Percentiles rank a stretch among this genome's conserved stretches.
phyloP scores from a whole-genome alignment of 1,139 yeast genomes.

The Saccharomyces hybrid region DNA sequence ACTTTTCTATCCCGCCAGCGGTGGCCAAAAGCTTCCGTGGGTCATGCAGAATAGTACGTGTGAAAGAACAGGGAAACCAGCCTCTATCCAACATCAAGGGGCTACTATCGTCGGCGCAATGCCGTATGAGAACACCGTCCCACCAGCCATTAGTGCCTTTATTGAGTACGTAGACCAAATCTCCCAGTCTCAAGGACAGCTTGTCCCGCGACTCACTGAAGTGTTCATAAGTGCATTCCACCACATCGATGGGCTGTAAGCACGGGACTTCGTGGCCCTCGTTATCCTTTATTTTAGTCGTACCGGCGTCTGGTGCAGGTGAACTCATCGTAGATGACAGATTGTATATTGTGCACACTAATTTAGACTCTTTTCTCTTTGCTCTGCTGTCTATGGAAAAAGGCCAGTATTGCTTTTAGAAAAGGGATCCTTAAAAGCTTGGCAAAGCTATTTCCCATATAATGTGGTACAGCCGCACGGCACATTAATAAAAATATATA shows the following conservation, averaged over 20 bases:
- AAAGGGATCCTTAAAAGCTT: not conserved
- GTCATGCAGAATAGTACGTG: constrained; percentile 4
- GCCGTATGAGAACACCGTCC: constrained; percentile 51
- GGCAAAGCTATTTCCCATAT: not conserved
- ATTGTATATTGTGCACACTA: not conserved
- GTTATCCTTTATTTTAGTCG: not conserved
- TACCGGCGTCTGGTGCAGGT: not conserved
- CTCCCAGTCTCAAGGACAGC: constrained; percentile 21
- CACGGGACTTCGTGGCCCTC: not conserved
- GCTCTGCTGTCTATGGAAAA: not conserved
- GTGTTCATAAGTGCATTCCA: constrained; percentile 11
- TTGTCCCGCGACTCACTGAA: constrained; percentile 3
- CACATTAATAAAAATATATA: not conserved
- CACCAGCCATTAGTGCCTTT: constrained; percentile 64
- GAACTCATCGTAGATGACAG: not conserved
- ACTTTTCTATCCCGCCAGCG: not conserved
- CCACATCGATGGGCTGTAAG: constrained; percentile 11
- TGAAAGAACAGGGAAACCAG: constrained; percentile 57
- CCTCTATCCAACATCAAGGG: constrained; percentile 38
- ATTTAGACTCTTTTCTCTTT: not conserved
- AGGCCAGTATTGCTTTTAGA: not conserved
- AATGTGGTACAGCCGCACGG: not conserved
- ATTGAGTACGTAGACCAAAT: constrained; percentile 33
- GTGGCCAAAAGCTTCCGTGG: not conserved
- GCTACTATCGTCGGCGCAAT: constrained; percentile 16